Evolutionary conservation across 495 filamentous ascomycete species (phyloP).

Genomic region (Lentithecium fluviatile): DNA sequence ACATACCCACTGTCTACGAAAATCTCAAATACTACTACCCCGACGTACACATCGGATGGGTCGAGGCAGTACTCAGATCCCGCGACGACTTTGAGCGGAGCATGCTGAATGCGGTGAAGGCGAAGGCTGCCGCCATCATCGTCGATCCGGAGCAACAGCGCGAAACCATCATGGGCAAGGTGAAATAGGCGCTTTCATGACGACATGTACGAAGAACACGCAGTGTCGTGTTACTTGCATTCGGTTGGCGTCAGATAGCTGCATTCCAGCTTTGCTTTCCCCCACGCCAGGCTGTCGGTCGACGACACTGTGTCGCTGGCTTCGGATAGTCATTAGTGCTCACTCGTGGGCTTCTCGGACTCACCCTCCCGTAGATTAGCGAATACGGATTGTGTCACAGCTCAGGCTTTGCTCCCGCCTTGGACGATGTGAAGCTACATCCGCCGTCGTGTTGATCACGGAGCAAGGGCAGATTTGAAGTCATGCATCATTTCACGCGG

Average conservation of each 20-base stretch:
- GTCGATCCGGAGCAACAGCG: constrained; percentile 54
- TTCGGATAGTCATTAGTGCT: neutral
- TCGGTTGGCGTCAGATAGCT: neutral
- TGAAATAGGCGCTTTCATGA: constrained; percentile 55
- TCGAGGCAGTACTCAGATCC: constrained; percentile 84
- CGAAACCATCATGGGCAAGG: constrained; percentile 89
- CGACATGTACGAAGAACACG: neutral
- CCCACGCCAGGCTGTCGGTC: neutral
- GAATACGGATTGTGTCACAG: constrained; percentile 6
- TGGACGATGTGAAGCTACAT: neutral
- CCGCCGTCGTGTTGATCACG: neutral
- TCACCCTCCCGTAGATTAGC: constrained; percentile 7
- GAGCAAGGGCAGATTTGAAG: neutral
- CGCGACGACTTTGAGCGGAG: constrained; percentile 91
- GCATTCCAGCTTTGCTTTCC: neutral
- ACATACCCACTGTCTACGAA: constrained; percentile 73
- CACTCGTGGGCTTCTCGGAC: neutral
- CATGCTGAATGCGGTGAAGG: constrained; percentile 84
- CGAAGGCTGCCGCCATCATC: constrained; percentile 77
- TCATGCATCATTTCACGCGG: no score
- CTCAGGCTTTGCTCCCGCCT: neutral
- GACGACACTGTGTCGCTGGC: neutral
- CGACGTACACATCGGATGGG: constrained; percentile 94
- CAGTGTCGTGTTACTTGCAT: neutral
- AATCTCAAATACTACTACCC: constrained; percentile 82